Evolutionary conservation across 306 rosid species (phyloP).

Genomic region (Calophaca sinica): DNA sequence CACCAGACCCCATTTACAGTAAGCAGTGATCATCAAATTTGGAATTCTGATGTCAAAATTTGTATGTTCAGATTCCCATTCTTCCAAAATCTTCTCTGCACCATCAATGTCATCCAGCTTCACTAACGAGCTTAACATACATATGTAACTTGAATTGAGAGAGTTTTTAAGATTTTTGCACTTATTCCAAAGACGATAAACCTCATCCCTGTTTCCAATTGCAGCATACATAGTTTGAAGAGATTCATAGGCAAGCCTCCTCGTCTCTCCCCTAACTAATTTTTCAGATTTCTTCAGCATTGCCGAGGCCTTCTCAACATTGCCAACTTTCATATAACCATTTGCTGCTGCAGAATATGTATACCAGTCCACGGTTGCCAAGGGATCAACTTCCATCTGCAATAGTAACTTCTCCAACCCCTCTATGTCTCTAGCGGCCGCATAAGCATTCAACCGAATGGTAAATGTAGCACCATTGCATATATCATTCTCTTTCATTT

Average conservation of each 20-base stretch:
- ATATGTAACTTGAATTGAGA: slow-evolving; percentile 56
- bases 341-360: slow-evolving; percentile 59
- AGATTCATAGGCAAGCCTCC: slow-evolving; percentile 56
- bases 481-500: slow-evolving; percentile 64
- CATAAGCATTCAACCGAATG: slow-evolving; percentile 65
- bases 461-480: slow-evolving; percentile 47
- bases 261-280: slow-evolving; percentile 11
- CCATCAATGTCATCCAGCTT: slow-evolving; percentile 72
- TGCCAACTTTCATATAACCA: slow-evolving; percentile 64
- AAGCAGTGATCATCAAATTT: slow-evolving; percentile 59
- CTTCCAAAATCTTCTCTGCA: slow-evolving; percentile 66
- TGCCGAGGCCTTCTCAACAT: slow-evolving; percentile 50
- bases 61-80: slow-evolving; percentile 63
- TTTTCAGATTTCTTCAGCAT: slow-evolving; percentile 63
- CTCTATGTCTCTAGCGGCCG: slow-evolving; percentile 41
- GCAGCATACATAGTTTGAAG: slow-evolving; percentile 55
- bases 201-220: slow-evolving; percentile 64
- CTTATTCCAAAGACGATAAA: slow-evolving; percentile 69
- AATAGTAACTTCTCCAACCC: slow-evolving; percentile 67
- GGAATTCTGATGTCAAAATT: slow-evolving; percentile 63
- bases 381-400: slow-evolving; percentile 66
- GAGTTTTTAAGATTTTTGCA: slow-evolving; percentile 32
- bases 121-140: slow-evolving; percentile 64
- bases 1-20: slow-evolving; percentile 62
- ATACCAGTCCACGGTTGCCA: slow-evolving; percentile 55